phyloP scores from a whole-genome alignment of 2,329 filamentous ascomycete genomes.

The Diaporthe nobilis region DNA sequence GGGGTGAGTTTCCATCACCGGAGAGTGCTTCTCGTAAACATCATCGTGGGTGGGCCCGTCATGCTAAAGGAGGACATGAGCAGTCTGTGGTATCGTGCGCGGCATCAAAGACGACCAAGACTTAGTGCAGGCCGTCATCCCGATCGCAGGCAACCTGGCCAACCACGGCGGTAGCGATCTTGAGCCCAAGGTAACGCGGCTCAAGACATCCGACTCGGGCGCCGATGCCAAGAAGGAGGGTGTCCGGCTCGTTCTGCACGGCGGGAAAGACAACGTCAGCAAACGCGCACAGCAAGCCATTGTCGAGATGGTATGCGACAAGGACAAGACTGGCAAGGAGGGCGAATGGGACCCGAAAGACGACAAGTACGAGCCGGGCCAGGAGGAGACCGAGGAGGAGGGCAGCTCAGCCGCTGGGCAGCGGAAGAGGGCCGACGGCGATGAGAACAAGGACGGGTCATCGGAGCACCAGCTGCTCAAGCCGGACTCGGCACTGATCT shows the following conservation, averaged over 20 bases:
- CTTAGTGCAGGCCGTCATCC: constrained; percentile 71
- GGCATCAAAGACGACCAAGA: constrained; percentile 64
- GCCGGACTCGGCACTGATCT: constrained; percentile 76
- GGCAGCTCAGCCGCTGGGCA: constrained; percentile 39
- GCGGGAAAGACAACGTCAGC: constrained; percentile 64
- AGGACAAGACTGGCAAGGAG: constrained; percentile 79
- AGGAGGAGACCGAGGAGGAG: constrained; percentile 36
- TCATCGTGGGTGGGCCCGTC: neutral
- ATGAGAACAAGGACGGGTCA: constrained; percentile 50
- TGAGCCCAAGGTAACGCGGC: constrained; percentile 75
- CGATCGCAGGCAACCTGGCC: constrained; percentile 81
- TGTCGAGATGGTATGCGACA: constrained; percentile 88
- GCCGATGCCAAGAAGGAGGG: constrained; percentile 79
- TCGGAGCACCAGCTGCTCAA: constrained; percentile 68
- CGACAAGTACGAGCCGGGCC: constrained; percentile 63
- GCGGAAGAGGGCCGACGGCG: constrained; percentile 45
- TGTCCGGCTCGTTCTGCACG: constrained; percentile 76
- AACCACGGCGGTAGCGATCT: constrained; percentile 70
- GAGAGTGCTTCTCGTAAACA: neutral
- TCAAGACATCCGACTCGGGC: constrained; percentile 76
- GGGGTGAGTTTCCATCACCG: constrained; percentile 63
- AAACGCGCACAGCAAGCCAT: constrained; percentile 79
- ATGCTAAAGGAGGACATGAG: neutral
- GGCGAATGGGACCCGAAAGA: constrained; percentile 69
- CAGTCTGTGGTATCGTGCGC: constrained; percentile 83